These are phyloP conservation scores for Exobasidium cylindrosporum DNA, from an alignment of 1,284 basidiomycete genomes.

Conservation along the genomic window DNA sequence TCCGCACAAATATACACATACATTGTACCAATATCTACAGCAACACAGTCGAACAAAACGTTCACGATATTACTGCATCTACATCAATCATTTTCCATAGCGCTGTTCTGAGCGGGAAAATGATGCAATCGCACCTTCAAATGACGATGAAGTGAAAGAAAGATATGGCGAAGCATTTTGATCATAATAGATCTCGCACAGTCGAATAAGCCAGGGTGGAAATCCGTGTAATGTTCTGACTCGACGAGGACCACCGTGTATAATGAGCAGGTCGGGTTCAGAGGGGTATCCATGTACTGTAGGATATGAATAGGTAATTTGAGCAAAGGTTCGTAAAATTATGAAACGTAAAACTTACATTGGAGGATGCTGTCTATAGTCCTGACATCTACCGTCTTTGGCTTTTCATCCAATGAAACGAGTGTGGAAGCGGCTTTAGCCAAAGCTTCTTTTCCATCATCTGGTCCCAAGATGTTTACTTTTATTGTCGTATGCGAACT, in stretches of 20 bases:
- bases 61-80: neutral
- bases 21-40: neutral
- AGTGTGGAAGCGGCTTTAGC: conserved; percentile 5
- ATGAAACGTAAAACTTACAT: neutral
- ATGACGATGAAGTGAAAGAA: neutral
- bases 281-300: conserved; percentile 6
- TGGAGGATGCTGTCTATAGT: neutral
- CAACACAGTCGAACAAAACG: neutral
- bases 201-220: conserved; percentile 8
- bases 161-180: neutral
- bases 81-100: neutral
- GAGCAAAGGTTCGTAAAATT: neutral
- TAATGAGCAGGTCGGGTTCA: conserved; percentile 15
- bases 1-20: neutral
- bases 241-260: conserved; percentile 11
- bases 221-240: conserved; percentile 2
- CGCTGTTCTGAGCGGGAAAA: conserved; percentile 10
- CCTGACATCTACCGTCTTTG: neutral
- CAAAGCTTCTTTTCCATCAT: conserved; percentile 2
- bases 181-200: conserved; percentile 10
- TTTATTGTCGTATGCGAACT: neutral
- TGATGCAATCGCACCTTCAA: conserved; percentile 3
- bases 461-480: conserved; percentile 4
- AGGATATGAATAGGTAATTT: neutral
- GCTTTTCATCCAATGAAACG: neutral